Percentiles rank a stretch among this genome's conserved stretches.
Evolutionary conservation across 1,139 yeast species (phyloP).

Genomic region (Sugiyamaella grinbergsii): DNA sequence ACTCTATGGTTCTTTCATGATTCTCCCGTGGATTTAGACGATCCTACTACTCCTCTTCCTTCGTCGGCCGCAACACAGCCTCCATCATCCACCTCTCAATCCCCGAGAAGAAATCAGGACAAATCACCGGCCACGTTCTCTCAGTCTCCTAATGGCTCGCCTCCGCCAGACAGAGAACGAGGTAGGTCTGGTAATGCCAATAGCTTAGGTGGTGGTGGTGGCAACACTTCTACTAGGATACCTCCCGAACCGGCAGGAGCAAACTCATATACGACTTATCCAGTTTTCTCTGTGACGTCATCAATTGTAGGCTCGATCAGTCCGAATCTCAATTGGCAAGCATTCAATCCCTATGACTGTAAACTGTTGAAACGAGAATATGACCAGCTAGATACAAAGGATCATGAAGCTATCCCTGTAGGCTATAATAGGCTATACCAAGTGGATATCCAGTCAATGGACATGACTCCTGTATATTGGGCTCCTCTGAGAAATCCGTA

Average conservation of each 20-base stretch:
- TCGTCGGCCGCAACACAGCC: constrained; percentile 21
- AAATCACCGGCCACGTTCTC: not conserved
- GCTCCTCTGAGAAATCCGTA: constrained; percentile 36
- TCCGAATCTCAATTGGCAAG: constrained; percentile 42
- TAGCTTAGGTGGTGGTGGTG: not conserved
- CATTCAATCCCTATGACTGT: constrained; percentile 44
- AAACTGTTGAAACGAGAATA: not conserved
- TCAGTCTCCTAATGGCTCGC: not conserved
- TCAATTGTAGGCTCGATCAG: constrained; percentile 36
- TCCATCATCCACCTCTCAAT: not conserved
- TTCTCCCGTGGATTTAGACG: constrained; percentile 43
- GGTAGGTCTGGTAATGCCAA: not conserved
- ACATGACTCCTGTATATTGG: constrained; percentile 46
- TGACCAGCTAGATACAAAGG: constrained; percentile 13
- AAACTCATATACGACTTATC: no score
- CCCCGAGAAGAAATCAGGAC: constrained; percentile 1
- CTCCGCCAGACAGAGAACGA: constrained; percentile 1
- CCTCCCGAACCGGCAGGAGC: not conserved
- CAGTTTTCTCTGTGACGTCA: constrained; percentile 28
- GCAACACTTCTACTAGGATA: not conserved
- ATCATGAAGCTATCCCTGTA: constrained; percentile 37
- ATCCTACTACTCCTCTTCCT: constrained; percentile 44
- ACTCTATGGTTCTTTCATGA: constrained; percentile 45
- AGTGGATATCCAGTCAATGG: constrained; percentile 33
- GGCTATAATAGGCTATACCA: constrained; percentile 44